Evolutionary conservation across 306 rosid species (phyloP).

Genomic region (Vachellia collinsii): DNA sequence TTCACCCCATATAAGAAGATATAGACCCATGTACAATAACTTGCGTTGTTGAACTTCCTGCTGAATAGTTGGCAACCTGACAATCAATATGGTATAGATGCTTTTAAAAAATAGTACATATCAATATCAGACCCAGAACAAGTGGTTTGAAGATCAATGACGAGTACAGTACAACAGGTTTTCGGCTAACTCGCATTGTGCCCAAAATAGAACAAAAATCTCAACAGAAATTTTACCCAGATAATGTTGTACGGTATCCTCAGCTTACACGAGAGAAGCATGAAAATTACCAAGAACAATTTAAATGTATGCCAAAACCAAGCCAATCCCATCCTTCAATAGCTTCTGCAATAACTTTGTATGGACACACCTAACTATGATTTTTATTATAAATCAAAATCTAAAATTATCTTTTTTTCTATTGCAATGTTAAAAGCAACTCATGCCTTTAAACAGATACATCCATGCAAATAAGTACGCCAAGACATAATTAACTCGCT

Average conservation of each 20-base stretch:
- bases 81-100: constrained; percentile 29
- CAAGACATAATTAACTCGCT: constrained; percentile 12
- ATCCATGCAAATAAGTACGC: neutral
- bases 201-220: constrained; percentile 9
- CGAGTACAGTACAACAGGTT: neutral
- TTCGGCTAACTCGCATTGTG: constrained; percentile 14
- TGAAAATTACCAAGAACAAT: neutral
- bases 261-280: neutral
- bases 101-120: constrained; percentile 22
- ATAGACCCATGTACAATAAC: constrained; percentile 88
- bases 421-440: neutral
- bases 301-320: constrained; percentile 1
- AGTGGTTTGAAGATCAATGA: neutral
- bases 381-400: constrained; percentile 1
- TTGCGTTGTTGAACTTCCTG: constrained; percentile 96
- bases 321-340: constrained; percentile 2
- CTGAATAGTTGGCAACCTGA: constrained; percentile 94
- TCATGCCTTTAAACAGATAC: neutral
- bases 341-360: constrained; percentile 13
- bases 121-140: constrained; percentile 4
- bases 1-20: constrained; percentile 99
- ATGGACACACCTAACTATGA: neutral
- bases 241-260: neutral
- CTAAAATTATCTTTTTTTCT: neutral
- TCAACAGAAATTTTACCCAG: neutral